phyloP scores from a whole-genome alignment of 768 basidiomycete genomes.

The Russula lepida region DNA sequence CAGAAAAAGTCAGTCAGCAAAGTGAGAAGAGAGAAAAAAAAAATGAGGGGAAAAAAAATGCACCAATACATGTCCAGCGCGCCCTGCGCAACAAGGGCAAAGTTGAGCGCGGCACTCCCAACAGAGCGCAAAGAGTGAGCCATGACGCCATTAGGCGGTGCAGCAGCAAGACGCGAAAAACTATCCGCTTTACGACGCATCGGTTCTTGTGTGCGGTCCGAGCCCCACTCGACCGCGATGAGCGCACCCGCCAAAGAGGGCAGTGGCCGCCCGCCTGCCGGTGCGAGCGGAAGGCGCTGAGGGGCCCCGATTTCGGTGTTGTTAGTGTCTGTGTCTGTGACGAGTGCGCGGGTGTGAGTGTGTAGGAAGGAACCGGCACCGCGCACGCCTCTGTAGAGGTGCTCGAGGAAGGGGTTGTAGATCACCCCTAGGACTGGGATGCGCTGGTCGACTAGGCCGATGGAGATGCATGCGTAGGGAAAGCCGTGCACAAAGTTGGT shows the following conservation, averaged over 20 bases:
- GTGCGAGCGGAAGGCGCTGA: constrained; percentile 56
- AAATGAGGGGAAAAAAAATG: constrained; percentile 19
- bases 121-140: constrained; percentile 74
- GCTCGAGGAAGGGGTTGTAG: constrained; percentile 6
- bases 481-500: constrained; percentile 85
- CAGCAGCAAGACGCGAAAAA: constrained; percentile 68
- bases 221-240: constrained; percentile 85
- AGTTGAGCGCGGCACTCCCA: constrained; percentile 81
- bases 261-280: constrained; percentile 40
- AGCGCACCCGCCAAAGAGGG: constrained; percentile 62
- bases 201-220: constrained; percentile 50
- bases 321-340: not conserved
- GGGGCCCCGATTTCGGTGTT: constrained; percentile 21
- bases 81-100: constrained; percentile 79
- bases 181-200: constrained; percentile 55
- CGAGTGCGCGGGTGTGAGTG: constrained; percentile 25
- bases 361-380: constrained; percentile 71
- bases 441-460: constrained; percentile 79
- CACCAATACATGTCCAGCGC: constrained; percentile 84
- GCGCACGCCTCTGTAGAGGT: constrained; percentile 27
- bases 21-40: not conserved
- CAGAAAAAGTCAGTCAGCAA: not conserved
- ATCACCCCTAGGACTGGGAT: constrained; percentile 43
- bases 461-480: constrained; percentile 82
- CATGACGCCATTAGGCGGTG: constrained; percentile 65